Percentiles rank a stretch among this genome's conserved stretches.
Conservation (phyloP, 148 eudicot species). For the Silene latifolia region DNA sequence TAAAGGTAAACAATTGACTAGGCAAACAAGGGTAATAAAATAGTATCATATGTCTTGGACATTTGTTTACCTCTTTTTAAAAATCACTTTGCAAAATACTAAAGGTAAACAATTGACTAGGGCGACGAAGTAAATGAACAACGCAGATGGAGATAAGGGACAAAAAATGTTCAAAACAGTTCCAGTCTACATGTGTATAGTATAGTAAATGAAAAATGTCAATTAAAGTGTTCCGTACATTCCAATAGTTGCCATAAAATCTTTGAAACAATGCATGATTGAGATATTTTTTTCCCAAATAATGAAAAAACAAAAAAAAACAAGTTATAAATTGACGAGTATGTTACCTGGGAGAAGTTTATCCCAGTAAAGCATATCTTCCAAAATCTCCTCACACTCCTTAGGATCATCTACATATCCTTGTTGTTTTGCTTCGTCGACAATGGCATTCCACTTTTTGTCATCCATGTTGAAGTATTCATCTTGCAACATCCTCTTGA, state of each 20-base stretch:
- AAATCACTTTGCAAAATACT: neutral
- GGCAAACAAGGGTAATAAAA: neutral
- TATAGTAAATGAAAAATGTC: too few species aligned
- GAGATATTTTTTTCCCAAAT: neutral
- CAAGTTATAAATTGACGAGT: neutral
- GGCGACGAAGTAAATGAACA: neutral
- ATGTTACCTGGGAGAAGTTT: slow-evolving; percentile 82
- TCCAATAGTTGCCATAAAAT: too few species aligned
- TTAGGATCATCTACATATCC: slow-evolving; percentile 51
- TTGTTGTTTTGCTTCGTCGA: slow-evolving; percentile 47
- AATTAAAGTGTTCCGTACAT: too few species aligned
- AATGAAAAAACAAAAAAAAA: slow-evolving; percentile 2
- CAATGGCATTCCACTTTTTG: slow-evolving; percentile 68
- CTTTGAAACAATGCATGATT: neutral
- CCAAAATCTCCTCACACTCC: slow-evolving; percentile 73
- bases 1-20: neutral
- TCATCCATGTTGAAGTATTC: slow-evolving; percentile 66
- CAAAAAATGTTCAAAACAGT: neutral
- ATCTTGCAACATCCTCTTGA: slow-evolving; percentile 48
- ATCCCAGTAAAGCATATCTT: slow-evolving; percentile 86
- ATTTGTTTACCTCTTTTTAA: too few species aligned
- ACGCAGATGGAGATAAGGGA: neutral
- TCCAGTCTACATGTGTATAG: too few species aligned
- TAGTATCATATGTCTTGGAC: too few species aligned
- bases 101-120: neutral